phyloP scores from a whole-genome alignment of 805 yeast species.

The Wickerhamomyces rabaulensis region DNA sequence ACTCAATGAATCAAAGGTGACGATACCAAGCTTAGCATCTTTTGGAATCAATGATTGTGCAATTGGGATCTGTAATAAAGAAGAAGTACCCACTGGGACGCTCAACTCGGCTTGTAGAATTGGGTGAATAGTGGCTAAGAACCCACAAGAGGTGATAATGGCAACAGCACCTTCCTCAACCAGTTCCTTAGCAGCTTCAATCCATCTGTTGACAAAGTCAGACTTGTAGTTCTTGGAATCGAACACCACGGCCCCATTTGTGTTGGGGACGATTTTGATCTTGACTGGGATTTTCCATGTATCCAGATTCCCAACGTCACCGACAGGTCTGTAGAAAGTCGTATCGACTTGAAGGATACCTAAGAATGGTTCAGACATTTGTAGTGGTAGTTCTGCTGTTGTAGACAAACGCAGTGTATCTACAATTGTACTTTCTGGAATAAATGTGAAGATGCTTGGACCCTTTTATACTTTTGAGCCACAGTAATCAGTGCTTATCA shows the following conservation, averaged over 20 bases:
- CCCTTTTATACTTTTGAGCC: too few relatives aligned
- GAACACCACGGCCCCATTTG: slow-evolving; percentile 7
- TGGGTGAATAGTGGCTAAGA: slow-evolving; percentile 27
- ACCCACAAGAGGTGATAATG: slow-evolving; percentile 31
- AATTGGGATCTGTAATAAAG: slow-evolving; percentile 28
- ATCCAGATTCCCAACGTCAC: slow-evolving; percentile 11
- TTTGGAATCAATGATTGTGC: slow-evolving; percentile 20
- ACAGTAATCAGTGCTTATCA: too few relatives aligned
- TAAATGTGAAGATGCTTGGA: too few relatives aligned
- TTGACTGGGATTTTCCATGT: slow-evolving; percentile 16
- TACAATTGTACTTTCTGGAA: too few relatives aligned
- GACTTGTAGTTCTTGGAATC: slow-evolving; percentile 16
- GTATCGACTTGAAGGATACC: slow-evolving; percentile 14
- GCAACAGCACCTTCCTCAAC: slow-evolving; percentile 30
- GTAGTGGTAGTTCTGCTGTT: too few relatives aligned
- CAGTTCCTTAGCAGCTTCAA: slow-evolving; percentile 23
- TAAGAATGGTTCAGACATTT: slow-evolving; percentile 10
- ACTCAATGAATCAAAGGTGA: slow-evolving; percentile 27
- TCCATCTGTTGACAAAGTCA: slow-evolving; percentile 24
- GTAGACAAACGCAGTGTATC: too few relatives aligned
- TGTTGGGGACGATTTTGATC: slow-evolving; percentile 10
- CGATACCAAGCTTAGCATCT: slow-evolving; percentile 23
- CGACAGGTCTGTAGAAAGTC: slow-evolving; percentile 14
- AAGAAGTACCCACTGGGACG: slow-evolving; percentile 30
- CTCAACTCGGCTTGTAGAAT: slow-evolving; percentile 22